Conservation (phyloP, 139 green algal genomes). For the Zygnema circumcarinatum region DNA sequence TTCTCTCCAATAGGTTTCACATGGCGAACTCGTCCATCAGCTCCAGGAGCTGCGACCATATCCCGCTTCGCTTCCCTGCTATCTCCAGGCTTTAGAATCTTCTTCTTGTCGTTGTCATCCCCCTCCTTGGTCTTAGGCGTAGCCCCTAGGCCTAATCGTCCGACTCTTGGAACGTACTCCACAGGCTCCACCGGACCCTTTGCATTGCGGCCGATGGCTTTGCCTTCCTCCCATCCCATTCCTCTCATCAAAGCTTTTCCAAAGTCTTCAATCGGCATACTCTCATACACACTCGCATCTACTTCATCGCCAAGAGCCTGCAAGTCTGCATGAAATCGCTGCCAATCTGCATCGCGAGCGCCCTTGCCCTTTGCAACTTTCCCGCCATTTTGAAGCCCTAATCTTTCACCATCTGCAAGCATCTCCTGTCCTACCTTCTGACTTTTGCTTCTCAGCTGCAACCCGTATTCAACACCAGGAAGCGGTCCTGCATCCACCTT, state of each 20-base stretch:
- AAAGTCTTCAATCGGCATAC: constrained; percentile 70
- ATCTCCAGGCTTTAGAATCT: constrained; percentile 65
- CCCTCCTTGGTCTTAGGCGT: constrained; percentile 44
- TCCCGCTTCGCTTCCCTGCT: constrained; percentile 37
- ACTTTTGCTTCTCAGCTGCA: constrained; percentile 14
- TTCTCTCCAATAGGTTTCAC: constrained; percentile 64
- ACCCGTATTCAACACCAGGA: constrained; percentile 26
- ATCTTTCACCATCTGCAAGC: neutral
- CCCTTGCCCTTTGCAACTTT: neutral
- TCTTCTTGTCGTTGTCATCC: constrained; percentile 49
- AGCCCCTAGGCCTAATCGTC: constrained; percentile 65
- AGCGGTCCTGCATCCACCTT: neutral
- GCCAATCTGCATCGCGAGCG: neutral
- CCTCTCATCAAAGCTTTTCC: constrained; percentile 67
- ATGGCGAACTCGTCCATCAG: constrained; percentile 60
- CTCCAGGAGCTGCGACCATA: constrained; percentile 47
- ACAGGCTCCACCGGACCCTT: constrained; percentile 59
- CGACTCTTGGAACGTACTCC: constrained; percentile 63
- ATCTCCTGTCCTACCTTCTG: neutral
- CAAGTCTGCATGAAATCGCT: constrained; percentile 5
- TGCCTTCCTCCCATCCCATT: constrained; percentile 66
- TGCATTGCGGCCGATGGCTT: constrained; percentile 62
- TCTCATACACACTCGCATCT: constrained; percentile 60
- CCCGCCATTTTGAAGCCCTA: neutral
- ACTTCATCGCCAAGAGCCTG: constrained; percentile 41